Evolutionary conservation across 371 early-diverging fungal genomes (phyloP).

Genomic region (Amoeboradix gromovi): DNA sequence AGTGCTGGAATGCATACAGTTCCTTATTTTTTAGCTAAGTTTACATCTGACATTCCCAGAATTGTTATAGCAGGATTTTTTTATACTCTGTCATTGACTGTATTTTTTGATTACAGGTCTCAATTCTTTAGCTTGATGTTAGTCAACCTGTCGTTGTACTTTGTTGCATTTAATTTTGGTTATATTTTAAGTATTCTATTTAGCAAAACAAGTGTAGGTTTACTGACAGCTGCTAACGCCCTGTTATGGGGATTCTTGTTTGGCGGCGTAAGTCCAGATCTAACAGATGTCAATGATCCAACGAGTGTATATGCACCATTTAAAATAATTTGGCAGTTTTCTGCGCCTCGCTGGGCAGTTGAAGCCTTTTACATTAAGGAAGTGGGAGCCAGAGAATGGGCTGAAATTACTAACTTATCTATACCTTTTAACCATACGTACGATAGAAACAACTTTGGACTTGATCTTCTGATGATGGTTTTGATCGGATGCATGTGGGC

Average conservation of each 20-base stretch:
- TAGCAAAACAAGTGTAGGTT: conserved; percentile 7
- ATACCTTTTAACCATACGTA: neutral
- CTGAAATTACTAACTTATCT: neutral
- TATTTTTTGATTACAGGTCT: conserved; percentile 11
- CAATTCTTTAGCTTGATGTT: conserved; percentile 3
- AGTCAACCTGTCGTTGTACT: conserved; percentile 7
- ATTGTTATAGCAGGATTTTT: conserved; percentile 17
- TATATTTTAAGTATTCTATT: conserved; percentile 16
- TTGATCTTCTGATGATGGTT: neutral
- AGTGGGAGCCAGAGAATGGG: conserved; percentile 10
- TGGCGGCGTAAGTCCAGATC: conserved; percentile 15
- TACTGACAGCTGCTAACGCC: conserved; percentile 16
- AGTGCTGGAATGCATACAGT: conserved; percentile 15
- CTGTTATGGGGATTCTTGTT: conserved; percentile 17
- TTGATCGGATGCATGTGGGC: neutral
- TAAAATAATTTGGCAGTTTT: conserved; percentile 5
- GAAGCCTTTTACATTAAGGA: conserved; percentile 19
- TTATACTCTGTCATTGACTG: conserved; percentile 16
- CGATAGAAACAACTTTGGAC: neutral
- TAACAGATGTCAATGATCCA: conserved; percentile 12
- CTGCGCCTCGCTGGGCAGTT: conserved; percentile 20
- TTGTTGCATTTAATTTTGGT: conserved; percentile 12
- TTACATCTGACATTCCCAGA: conserved; percentile 19
- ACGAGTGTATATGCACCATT: neutral
- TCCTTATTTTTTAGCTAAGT: conserved; percentile 20